Evolutionary conservation across 2,329 filamentous ascomycete genomes (phyloP).

Genomic region (Alternaria gaisen): DNA sequence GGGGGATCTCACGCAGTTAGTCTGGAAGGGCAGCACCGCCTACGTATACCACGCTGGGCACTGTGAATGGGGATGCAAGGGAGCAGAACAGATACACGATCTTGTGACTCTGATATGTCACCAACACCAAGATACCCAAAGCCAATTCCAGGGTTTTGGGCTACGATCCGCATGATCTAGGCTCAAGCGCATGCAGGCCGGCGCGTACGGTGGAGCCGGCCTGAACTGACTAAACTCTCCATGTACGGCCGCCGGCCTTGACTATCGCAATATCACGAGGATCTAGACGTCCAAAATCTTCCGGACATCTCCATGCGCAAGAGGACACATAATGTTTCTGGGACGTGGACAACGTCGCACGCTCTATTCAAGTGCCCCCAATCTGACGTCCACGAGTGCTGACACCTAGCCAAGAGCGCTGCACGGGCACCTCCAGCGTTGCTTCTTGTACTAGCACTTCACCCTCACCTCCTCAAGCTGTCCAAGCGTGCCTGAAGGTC

Average conservation of each 20-base stretch:
- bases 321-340: not conserved
- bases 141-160: constrained; percentile 10
- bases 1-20: not conserved
- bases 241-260: not conserved
- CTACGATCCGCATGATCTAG: constrained; percentile 21
- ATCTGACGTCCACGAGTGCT: not conserved
- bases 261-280: not conserved
- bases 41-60: constrained; percentile 5
- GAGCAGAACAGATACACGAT: constrained; percentile 1
- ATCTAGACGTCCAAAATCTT: not conserved
- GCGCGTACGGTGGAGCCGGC: constrained; percentile 21
- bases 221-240: constrained; percentile 11
- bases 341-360: not conserved
- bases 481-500: constrained; percentile 94
- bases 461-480: constrained; percentile 71
- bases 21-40: not conserved
- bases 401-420: not conserved
- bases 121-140: constrained; percentile 1
- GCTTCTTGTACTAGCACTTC: constrained; percentile 4
- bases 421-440: not conserved
- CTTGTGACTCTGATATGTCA: constrained; percentile 14
- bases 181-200: constrained; percentile 13
- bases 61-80: constrained; percentile 1
- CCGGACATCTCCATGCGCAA: not conserved
- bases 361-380: not conserved